Conservation (phyloP, 1,284 basidiomycete species). For the Schizophyllum commune region DNA sequence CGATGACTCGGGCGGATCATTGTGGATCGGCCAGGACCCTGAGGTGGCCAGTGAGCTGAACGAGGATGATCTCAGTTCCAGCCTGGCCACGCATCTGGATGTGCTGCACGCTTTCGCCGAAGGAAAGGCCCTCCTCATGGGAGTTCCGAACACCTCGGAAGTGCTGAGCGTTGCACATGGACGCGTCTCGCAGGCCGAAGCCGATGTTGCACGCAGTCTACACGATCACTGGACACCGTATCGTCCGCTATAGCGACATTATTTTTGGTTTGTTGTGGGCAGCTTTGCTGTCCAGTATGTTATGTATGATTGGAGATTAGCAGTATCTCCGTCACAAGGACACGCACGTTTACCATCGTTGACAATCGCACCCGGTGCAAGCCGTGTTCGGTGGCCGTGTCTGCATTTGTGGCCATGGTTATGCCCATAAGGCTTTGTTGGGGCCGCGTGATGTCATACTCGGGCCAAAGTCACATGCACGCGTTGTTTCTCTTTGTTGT, state of each 20-base stretch:
- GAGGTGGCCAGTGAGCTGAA: no score
- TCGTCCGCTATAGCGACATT: constrained; percentile 11
- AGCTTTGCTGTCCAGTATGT: no score
- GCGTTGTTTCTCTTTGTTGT: constrained; percentile 6
- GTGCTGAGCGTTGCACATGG: constrained; percentile 1
- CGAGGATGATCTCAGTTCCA: background rate
- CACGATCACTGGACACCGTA: constrained; percentile 58
- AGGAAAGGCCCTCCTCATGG: constrained; percentile 36
- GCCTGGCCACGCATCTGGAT: no score
- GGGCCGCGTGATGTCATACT: background rate
- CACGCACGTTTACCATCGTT: no score
- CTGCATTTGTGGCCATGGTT: no score
- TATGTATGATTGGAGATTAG: no score
- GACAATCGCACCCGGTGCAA: no score
- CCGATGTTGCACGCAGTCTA: constrained; percentile 47
- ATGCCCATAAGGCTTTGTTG: no score
- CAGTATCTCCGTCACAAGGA: no score
- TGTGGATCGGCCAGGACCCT: no score
- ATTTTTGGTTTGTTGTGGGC: constrained; percentile 22
- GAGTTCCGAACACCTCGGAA: constrained; percentile 9
- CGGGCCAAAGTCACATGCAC: background rate
- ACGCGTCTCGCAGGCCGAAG: constrained; percentile 34
- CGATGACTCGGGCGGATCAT: no score
- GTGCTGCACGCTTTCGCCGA: constrained; percentile 16
- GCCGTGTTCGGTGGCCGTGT: no score